These are phyloP conservation scores for Cladophialophora bantiana DNA, from an alignment of 2,329 filamentous ascomycete species.

Conservation along the genomic window DNA sequence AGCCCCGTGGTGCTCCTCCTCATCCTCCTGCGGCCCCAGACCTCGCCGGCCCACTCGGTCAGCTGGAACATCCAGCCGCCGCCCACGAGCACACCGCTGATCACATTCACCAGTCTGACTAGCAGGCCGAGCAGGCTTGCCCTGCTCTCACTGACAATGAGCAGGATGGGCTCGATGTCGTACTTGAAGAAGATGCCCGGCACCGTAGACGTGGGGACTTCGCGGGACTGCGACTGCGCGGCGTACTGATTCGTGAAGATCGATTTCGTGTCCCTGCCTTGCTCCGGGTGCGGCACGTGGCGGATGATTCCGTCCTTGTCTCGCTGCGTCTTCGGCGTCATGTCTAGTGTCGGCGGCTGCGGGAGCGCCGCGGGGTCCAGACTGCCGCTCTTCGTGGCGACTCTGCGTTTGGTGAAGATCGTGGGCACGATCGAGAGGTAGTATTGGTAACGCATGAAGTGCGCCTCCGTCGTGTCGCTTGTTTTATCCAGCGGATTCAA, in stretches of 20 bases:
- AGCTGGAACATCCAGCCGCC: slow-evolving; percentile 93
- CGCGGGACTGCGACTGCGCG: slow-evolving; percentile 84
- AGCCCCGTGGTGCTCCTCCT: slow-evolving; percentile 42
- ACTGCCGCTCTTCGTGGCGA: slow-evolving; percentile 42
- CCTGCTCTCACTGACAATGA: slow-evolving; percentile 83
- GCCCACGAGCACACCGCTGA: slow-evolving; percentile 88
- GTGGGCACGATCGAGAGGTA: slow-evolving; percentile 95
- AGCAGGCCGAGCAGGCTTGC: slow-evolving; percentile 76
- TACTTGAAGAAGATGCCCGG: slow-evolving; percentile 98
- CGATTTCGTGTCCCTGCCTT: slow-evolving; percentile 56
- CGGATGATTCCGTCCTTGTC: slow-evolving; percentile 43
- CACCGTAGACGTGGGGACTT: slow-evolving; percentile 72
- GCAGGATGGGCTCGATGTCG: slow-evolving; percentile 93
- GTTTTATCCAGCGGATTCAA: slow-evolving; percentile 94
- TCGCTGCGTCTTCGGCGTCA: slow-evolving; percentile 43
- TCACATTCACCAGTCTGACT: slow-evolving; percentile 86
- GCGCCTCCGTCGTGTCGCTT: slow-evolving; percentile 71
- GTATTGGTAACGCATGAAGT: slow-evolving; percentile 99
- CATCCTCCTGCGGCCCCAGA: slow-evolving; percentile 52
- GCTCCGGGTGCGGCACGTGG: slow-evolving; percentile 34
- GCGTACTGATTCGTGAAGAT: slow-evolving; percentile 98
- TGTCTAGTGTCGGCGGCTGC: slow-evolving; percentile 45
- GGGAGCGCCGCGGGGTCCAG: slow-evolving; percentile 53
- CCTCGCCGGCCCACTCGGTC: slow-evolving; percentile 72
- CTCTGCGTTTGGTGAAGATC: slow-evolving; percentile 73